Percentiles rank a stretch among this genome's conserved stretches.
phyloP scores from a whole-genome alignment of 805 yeast genomes.

The Candida xyloterini region DNA sequence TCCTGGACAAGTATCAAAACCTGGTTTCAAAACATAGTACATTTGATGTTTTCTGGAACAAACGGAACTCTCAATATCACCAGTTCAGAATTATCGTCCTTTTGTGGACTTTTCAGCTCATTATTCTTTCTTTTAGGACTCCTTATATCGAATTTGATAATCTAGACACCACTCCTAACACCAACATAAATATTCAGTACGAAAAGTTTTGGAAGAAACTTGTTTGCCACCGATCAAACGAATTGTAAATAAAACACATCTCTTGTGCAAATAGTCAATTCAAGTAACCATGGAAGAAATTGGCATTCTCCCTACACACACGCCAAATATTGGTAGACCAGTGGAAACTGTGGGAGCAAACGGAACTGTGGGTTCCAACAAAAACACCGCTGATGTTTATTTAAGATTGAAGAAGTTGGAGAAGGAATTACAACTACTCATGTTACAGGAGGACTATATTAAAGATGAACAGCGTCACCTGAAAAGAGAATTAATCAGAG shows the following conservation, averaged over 20 bases:
- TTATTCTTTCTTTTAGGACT: constrained; percentile 6
- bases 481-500: constrained; percentile 89
- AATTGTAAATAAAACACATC: background rate
- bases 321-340: constrained; percentile 28
- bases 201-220: constrained; percentile 8
- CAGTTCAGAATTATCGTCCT: background rate
- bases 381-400: constrained; percentile 61
- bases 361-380: constrained; percentile 19
- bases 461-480: constrained; percentile 97
- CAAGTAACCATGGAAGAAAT: constrained; percentile 53
- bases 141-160: constrained; percentile 1
- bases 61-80: constrained; percentile 1
- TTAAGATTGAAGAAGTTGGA: constrained; percentile 82
- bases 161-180: constrained; percentile 8
- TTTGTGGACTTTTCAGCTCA: constrained; percentile 5
- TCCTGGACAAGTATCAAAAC: constrained; percentile 1
- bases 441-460: constrained; percentile 92
- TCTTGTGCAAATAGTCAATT: background rate
- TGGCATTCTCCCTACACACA: constrained; percentile 42
- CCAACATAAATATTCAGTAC: background rate
- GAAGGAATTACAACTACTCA: constrained; percentile 80
- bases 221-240: constrained; percentile 16
- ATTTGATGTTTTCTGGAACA: background rate
- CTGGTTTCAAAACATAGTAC: background rate
- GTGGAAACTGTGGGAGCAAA: constrained; percentile 25